Evolutionary conservation across 805 yeast genomes (phyloP).

Genomic region (Candida verbasci): DNA sequence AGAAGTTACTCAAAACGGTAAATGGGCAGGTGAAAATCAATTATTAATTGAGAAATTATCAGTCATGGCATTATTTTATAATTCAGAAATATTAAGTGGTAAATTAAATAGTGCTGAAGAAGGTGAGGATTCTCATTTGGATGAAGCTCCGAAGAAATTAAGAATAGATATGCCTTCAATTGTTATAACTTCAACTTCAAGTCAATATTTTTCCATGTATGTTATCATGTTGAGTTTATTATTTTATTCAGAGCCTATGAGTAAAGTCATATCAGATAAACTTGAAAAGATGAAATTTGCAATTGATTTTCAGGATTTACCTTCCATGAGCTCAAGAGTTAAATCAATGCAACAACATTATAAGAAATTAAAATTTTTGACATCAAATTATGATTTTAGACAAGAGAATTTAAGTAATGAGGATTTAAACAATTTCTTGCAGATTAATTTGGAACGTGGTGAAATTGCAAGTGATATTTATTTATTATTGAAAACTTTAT

Average conservation of each 20-base stretch:
- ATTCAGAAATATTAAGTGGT: slow-evolving; percentile 24
- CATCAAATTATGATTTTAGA: slow-evolving; percentile 46
- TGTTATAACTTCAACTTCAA: slow-evolving; percentile 63
- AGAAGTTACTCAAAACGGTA: slow-evolving; percentile 50
- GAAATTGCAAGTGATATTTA: slow-evolving; percentile 31
- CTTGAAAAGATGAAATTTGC: slow-evolving; percentile 65
- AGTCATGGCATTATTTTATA: slow-evolving; percentile 55
- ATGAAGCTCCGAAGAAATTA: slow-evolving; percentile 31
- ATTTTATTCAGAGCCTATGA: slow-evolving; percentile 70
- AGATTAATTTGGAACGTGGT: slow-evolving; percentile 29
- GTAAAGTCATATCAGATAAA: slow-evolving; percentile 51
- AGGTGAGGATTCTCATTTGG: slow-evolving; percentile 1
- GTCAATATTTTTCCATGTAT: slow-evolving; percentile 66
- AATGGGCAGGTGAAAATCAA: slow-evolving; percentile 41
- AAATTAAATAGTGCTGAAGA: slow-evolving; percentile 7
- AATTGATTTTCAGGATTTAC: slow-evolving; percentile 62
- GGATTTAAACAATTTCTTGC: slow-evolving; percentile 39
- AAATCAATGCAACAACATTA: slow-evolving; percentile 46
- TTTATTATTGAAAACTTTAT: slow-evolving; percentile 31
- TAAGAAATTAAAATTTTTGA: slow-evolving; percentile 35
- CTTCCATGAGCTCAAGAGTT: slow-evolving; percentile 45
- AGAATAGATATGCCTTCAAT: slow-evolving; percentile 68
- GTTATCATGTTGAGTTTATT: slow-evolving; percentile 59
- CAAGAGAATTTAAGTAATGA: slow-evolving; percentile 47
- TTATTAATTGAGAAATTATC: slow-evolving; percentile 64